Evolutionary conservation across 192 early-diverging fungal genomes (phyloP), one percentile per base, ranked within the genome.

Genomic region (Coemansia sp.): DNA sequence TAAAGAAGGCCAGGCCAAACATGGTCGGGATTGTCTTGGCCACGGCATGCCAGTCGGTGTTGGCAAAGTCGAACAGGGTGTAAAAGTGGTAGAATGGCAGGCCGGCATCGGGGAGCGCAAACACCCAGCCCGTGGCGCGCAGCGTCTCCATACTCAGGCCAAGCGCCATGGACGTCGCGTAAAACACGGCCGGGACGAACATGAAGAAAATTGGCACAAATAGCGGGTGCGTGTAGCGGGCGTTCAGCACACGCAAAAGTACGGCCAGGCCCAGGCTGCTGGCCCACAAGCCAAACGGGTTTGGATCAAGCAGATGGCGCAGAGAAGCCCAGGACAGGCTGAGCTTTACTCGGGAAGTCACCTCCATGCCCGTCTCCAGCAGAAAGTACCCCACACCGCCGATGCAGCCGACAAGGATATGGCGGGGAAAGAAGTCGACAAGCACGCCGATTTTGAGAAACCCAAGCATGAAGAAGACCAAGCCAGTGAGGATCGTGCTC

Each of bases 381-480:
- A 99, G 57, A 61, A 99, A 99, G 81, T 90, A 91, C 21, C 92
- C 91, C 14, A 96, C 91, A 29, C 92, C 92, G 43, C 75, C 94
- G 54, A 96, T 96, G 62, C 90, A 96, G 17, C 91, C 93, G 16
- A 96, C 91, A 4, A 96, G 76, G 51, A 96, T 94, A 51, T 96
- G 96, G 9, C 94, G 67, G 17, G 89, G 89, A 42, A 91, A 91
- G 56, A 88, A 91, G 19, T 80, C 85, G 16, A 89, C 85, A 44
- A 91, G 56, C 19, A 79, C 77, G 8, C 88, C 88, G 31, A 89
- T 72, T 38, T 83, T 82, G 33, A 96, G 85, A 20, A 80, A 74
- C 11, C 94, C 96, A 2, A 99, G 75, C 20, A 88, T 25, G 42
- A 91, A 73, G 58, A 99, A 99, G 2, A 82, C 85, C 2, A 85